Evolutionary conservation across 306 rosid genomes (phyloP), one percentile per base, ranked within the genome.

Genomic region (Aeschynomene evenia): DNA sequence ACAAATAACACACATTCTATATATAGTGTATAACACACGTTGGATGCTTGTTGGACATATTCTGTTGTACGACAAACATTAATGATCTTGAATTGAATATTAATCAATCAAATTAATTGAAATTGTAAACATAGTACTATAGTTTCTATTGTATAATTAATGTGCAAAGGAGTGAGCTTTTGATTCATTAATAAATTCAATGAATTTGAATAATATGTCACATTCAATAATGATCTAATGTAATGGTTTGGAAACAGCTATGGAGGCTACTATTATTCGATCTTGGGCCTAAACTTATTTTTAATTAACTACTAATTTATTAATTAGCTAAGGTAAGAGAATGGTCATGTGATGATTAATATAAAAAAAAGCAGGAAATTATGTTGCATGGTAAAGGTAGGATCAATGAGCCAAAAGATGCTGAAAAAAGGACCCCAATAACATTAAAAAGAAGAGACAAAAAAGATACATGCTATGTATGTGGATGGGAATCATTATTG

Each of bases 361-460:
- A 59, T 7, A 33, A 8, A 36, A n/a, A 45, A 24, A 22, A 49
- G 3, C 14, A 42, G 24, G 16, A 26, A 39, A 63, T 29, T 28
- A 28, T 51, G 70, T 39, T 48, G 74, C 42, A 70, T 59, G 19
- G 75, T 60, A 72, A 72, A 73, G 50, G 74, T 36, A 73, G 50
- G 46, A 62, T 73, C 33, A 51, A 75, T 15, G 75, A 71, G 72
- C 57, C 66, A 66, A 68, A 71, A 55, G 50, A 77, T 28, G 48
- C 31, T 43, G 50, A 77, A 64, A 26, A 50, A 48, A 62, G 81
- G 54, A 69, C 56, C 74, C 71, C 59, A 71, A 77, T 43, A 75
- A 63, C 59, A 77, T 68, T 63, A 19, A 52, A 72, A 80, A 77
- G 71, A 77, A 80, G 77, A 71, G 79, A 83, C 79, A 72, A 55